Evolutionary conservation across 768 basidiomycete species (phyloP).

Genomic region (Boletus vinaceobasis): DNA sequence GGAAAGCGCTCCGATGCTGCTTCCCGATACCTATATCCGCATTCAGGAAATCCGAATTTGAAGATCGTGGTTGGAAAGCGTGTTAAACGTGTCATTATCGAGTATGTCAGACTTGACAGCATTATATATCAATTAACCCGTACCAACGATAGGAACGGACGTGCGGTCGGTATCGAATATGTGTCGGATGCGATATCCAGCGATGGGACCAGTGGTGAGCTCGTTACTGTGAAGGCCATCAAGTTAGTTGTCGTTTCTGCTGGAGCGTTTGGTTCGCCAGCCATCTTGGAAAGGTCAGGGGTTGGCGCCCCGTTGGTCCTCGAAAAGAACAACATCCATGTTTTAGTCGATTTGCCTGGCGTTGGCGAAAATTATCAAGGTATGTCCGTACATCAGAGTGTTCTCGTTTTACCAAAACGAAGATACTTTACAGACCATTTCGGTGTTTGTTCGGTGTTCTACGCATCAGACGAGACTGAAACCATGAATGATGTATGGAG

Average conservation of each 20-base stretch:
- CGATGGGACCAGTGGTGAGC: slow-evolving; percentile 6
- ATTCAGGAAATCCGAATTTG: slow-evolving; percentile 29
- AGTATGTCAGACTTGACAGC: not conserved
- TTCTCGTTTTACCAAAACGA: not conserved
- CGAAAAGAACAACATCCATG: slow-evolving; percentile 41
- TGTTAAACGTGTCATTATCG: slow-evolving; percentile 9
- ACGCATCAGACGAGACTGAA: slow-evolving; percentile 41
- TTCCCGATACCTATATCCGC: slow-evolving; percentile 39
- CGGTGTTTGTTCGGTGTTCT: slow-evolving; percentile 29
- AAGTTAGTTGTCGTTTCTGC: slow-evolving; percentile 48
- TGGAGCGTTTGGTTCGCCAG: slow-evolving; percentile 54
- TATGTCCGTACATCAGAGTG: slow-evolving; percentile 5
- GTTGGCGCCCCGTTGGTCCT: slow-evolving; percentile 57
- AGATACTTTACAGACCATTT: slow-evolving; percentile 25
- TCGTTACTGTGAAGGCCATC: slow-evolving; percentile 26
- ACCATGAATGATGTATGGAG: slow-evolving; percentile 49
- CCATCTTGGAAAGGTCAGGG: slow-evolving; percentile 64
- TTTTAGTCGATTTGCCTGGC: slow-evolving; percentile 64
- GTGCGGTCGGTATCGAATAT: slow-evolving; percentile 39
- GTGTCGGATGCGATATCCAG: slow-evolving; percentile 22
- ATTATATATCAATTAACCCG: not conserved
- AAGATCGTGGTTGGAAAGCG: slow-evolving; percentile 27
- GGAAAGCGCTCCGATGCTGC: slow-evolving; percentile 31
- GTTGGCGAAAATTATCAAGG: slow-evolving; percentile 72
- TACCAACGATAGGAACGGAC: slow-evolving; percentile 25